Conservation (phyloP, 305 asterid species). For the Ilex paraguariensis region DNA sequence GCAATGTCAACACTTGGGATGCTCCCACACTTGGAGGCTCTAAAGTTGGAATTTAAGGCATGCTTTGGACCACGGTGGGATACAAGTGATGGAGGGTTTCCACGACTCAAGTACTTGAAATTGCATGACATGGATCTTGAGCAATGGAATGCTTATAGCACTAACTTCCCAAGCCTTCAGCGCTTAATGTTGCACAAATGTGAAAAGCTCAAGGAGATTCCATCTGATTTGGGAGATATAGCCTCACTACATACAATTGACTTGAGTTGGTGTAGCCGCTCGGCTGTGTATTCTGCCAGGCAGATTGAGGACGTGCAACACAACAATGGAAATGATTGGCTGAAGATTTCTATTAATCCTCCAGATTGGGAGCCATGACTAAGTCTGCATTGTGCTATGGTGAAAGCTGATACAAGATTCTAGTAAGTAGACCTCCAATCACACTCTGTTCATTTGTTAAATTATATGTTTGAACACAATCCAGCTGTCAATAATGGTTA, state of each 20-base stretch:
- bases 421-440: too few species aligned
- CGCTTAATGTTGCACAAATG: constrained; percentile 7
- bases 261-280: not conserved
- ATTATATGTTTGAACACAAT: too few species aligned
- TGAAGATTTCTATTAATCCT: not conserved
- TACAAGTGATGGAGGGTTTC: constrained; percentile 13
- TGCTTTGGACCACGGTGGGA: too few species aligned
- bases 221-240: constrained; percentile 12
- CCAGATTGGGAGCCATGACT: not conserved
- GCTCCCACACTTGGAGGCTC: constrained; percentile 1
- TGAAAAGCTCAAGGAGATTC: constrained; percentile 1
- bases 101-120: constrained; percentile 10
- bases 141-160: constrained; percentile 8
- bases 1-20: constrained; percentile 14
- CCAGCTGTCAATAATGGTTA: too few species aligned
- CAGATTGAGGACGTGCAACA: not conserved
- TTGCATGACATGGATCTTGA: not conserved
- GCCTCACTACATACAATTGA: constrained; percentile 16
- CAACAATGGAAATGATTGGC: not conserved
- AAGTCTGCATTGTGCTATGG: too few species aligned
- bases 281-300: not conserved
- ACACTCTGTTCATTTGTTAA: too few species aligned
- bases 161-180: constrained; percentile 18
- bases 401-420: too few species aligned
- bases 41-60: too few species aligned